phyloP scores from a whole-genome alignment of 1,139 yeast species.

The Suhomyces bokatorum region DNA sequence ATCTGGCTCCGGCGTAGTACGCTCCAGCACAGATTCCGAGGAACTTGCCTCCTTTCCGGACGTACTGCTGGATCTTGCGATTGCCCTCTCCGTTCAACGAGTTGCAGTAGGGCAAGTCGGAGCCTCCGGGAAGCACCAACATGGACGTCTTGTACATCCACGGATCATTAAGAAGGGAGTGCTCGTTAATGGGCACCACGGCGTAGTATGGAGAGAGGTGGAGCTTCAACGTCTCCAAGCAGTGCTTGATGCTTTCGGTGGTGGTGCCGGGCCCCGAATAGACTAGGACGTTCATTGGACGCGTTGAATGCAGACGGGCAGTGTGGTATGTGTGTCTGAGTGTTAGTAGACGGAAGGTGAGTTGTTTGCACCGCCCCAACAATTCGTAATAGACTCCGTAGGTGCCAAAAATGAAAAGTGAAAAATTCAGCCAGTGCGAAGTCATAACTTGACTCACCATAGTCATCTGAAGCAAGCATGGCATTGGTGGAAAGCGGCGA shows the following conservation, averaged over 20 bases:
- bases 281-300: constrained; percentile 71
- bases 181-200: constrained; percentile 68
- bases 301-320: neutral
- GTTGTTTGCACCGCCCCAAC: neutral
- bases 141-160: constrained; percentile 82
- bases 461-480: constrained; percentile 1
- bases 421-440: constrained; percentile 1
- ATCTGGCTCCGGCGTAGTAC: constrained; percentile 71
- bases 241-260: constrained; percentile 79
- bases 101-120: constrained; percentile 83
- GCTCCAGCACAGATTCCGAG: constrained; percentile 98
- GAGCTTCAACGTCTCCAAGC: constrained; percentile 70
- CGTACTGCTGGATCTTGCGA: constrained; percentile 58
- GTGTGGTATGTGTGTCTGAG: no score
- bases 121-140: constrained; percentile 93
- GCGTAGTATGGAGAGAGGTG: constrained; percentile 89
- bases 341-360: neutral
- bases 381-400: constrained; percentile 1
- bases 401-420: constrained; percentile 4
- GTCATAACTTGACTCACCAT: neutral
- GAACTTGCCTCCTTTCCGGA: constrained; percentile 75
- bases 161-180: constrained; percentile 72
- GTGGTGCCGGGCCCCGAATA: constrained; percentile 89
- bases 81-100: constrained; percentile 72
- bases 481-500: constrained; percentile 12